phyloP scores from a whole-genome alignment of 306 rosid species.

The Cucurbita ficifolia region DNA sequence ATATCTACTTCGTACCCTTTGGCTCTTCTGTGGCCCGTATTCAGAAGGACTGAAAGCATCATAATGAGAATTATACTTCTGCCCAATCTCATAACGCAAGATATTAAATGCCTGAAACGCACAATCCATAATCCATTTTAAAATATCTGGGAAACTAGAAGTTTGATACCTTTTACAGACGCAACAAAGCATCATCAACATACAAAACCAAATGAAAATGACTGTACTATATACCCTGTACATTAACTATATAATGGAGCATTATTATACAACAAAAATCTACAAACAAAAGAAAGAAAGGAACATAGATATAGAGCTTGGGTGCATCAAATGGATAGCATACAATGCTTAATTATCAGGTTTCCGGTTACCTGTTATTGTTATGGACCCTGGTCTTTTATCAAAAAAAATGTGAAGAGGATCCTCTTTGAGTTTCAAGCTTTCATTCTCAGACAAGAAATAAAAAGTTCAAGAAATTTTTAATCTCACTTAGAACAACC shows the following conservation, averaged over 20 bases:
- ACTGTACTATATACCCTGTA: not conserved
- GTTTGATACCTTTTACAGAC: constrained; percentile 4
- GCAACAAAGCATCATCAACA: not conserved
- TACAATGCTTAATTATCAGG: not conserved
- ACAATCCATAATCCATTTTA: constrained; percentile 24
- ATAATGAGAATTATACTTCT: constrained; percentile 64
- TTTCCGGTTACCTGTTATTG: not conserved
- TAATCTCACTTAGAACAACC: not conserved
- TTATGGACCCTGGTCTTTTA: not conserved
- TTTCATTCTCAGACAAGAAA: not conserved
- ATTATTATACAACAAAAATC: not conserved
- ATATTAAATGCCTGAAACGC: constrained; percentile 79
- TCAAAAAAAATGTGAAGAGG: not conserved
- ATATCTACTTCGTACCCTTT: not conserved
- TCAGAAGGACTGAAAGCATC: constrained; percentile 44
- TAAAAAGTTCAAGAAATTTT: not conserved
- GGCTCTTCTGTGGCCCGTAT: constrained; percentile 59
- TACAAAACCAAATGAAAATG: not conserved
- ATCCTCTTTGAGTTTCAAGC: not conserved
- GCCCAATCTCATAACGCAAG: constrained; percentile 72
- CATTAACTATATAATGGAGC: not conserved
- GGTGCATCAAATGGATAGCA: not conserved
- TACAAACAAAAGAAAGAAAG: not conserved
- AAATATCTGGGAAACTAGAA: constrained; percentile 27
- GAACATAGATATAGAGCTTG: not conserved